A percentile compares a stretch with the other conserved stretches of the same genome.
Conservation (phyloP, 257 asterid species). For the Nicotiana otophora region DNA sequence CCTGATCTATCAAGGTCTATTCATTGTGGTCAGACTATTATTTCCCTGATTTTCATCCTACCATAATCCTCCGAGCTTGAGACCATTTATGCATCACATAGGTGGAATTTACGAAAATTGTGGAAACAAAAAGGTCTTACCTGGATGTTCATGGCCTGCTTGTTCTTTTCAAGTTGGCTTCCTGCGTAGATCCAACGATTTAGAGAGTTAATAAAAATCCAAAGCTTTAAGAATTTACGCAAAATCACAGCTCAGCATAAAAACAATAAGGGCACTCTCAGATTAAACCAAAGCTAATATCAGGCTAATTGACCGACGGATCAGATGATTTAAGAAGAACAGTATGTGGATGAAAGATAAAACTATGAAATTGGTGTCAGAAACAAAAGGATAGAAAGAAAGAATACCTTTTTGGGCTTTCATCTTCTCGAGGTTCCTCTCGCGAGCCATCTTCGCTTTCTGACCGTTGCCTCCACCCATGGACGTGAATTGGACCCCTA, state of each 20-base stretch:
- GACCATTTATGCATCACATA: not conserved
- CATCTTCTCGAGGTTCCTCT: slow-evolving; percentile 57
- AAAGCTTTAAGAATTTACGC: not conserved
- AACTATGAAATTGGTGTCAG: not conserved
- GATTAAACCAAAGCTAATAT: not conserved
- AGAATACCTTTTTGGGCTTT: slow-evolving; percentile 28
- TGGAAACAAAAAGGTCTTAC: slow-evolving; percentile 15
- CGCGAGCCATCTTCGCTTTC: slow-evolving; percentile 84
- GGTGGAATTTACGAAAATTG: not conserved
- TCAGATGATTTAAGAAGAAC: not conserved
- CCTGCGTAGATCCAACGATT: slow-evolving; percentile 37
- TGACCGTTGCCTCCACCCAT: slow-evolving; percentile 93
- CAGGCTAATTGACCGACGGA: not conserved
- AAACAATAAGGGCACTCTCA: not conserved
- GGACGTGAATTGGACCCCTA: slow-evolving; percentile 2
- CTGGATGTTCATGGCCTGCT: slow-evolving; percentile 82
- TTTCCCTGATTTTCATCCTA: not conserved
- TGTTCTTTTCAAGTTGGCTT: slow-evolving; percentile 79
- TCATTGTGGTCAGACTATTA: not conserved
- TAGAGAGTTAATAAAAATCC: not conserved
- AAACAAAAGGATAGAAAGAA: not conserved
- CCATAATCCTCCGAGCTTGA: not conserved
- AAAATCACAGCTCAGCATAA: not conserved
- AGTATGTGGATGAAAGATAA: not conserved
- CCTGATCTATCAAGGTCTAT: not conserved